Conservation (phyloP, 164 flowering plant species). For the Pachysandra terminalis region DNA sequence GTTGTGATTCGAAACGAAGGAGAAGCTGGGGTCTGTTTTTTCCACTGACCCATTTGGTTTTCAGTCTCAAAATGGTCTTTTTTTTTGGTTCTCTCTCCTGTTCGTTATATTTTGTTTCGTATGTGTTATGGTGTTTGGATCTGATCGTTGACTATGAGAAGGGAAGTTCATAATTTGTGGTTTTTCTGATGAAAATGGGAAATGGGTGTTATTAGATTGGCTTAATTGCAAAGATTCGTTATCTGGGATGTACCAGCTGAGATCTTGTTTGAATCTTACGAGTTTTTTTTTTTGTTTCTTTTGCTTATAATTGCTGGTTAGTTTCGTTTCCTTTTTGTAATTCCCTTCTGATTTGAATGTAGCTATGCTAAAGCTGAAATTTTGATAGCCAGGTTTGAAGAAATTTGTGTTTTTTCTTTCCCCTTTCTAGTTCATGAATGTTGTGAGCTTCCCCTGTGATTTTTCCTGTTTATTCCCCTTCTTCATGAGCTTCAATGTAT, state of each 20-base stretch:
- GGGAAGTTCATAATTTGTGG: conserved; percentile 3
- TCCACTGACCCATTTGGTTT: conserved; percentile 1
- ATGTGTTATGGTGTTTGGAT: conserved; percentile 10
- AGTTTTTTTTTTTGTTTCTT: not conserved
- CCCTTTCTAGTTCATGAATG: not conserved
- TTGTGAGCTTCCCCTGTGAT: not conserved
- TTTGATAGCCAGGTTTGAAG: conserved; percentile 5
- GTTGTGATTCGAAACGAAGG: conserved; percentile 83
- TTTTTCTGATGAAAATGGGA: not conserved
- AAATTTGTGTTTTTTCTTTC: not conserved
- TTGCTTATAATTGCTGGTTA: not conserved
- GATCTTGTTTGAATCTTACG: conserved; percentile 7
- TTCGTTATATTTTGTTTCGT: not conserved
- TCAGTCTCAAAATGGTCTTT: not conserved
- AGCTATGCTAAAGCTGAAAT: not conserved
- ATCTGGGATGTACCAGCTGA: conserved; percentile 3
- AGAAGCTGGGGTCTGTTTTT: conserved; percentile 62
- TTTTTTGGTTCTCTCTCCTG: not conserved
- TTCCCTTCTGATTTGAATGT: not conserved
- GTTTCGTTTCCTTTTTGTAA: not conserved
- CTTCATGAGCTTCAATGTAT: not conserved
- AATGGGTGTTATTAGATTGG: not conserved
- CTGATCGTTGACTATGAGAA: conserved; percentile 7
- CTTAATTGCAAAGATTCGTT: not conserved
- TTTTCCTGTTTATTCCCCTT: not conserved